Percentiles rank a stretch among this genome's conserved stretches.
Evolutionary conservation across 2,329 filamentous ascomycete species (phyloP).

Genomic region (Colletotrichum salicis): DNA sequence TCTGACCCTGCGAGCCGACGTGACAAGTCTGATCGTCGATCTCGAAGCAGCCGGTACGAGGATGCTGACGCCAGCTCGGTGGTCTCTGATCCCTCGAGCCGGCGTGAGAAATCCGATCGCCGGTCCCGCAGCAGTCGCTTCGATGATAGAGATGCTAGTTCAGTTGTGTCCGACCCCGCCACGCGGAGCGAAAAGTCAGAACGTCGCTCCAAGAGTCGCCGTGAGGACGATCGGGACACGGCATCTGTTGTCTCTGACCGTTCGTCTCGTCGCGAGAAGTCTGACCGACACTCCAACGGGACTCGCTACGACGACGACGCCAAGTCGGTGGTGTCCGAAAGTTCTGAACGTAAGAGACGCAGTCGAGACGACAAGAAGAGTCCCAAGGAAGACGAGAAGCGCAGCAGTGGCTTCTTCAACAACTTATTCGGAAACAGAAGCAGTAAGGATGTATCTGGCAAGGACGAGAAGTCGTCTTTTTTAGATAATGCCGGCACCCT

Average conservation of each 20-base stretch:
- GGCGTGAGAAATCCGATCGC: slow-evolving; percentile 14
- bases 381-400: slow-evolving; percentile 52
- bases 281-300: slow-evolving; percentile 51
- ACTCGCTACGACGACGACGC: slow-evolving; percentile 55
- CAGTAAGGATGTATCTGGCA: slow-evolving; percentile 46
- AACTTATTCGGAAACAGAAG: slow-evolving; percentile 57
- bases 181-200: slow-evolving; percentile 47
- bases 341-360: slow-evolving; percentile 41
- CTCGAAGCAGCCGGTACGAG: slow-evolving; percentile 51
- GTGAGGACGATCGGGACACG: slow-evolving; percentile 55
- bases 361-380: slow-evolving; percentile 48
- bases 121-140: slow-evolving; percentile 17
- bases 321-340: slow-evolving; percentile 53
- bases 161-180: slow-evolving; percentile 58
- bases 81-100: slow-evolving; percentile 42
- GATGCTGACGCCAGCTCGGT: slow-evolving; percentile 59
- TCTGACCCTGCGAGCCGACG: slow-evolving; percentile 53
- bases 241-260: slow-evolving; percentile 62
- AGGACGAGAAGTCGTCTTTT: slow-evolving; percentile 66
- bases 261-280: slow-evolving; percentile 43
- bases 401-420: slow-evolving; percentile 58
- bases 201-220: slow-evolving; percentile 44
- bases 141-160: slow-evolving; percentile 59
- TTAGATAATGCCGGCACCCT: slow-evolving; percentile 77
- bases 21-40: slow-evolving; percentile 49